Conservation (phyloP, 768 basidiomycete species). For the Mycena filopes region DNA sequence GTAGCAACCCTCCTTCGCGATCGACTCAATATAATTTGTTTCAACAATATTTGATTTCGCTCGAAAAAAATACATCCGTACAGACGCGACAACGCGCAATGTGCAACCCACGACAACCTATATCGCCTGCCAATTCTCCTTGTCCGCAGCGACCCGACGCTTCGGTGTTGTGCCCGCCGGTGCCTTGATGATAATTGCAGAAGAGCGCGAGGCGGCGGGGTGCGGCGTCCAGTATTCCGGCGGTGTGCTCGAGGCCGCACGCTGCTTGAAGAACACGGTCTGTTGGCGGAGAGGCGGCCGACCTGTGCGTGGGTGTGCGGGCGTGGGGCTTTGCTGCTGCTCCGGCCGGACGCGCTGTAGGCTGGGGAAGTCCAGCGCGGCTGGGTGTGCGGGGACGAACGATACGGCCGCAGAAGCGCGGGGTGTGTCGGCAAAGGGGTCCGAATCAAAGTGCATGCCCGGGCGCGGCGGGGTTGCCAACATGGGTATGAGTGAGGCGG, state of each 20-base stretch:
- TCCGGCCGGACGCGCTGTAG: slow-evolving; percentile 10
- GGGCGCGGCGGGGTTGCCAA: background rate
- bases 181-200: slow-evolving; percentile 28
- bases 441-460: slow-evolving; percentile 18
- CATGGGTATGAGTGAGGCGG: background rate
- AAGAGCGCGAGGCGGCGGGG: slow-evolving; percentile 27
- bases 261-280: slow-evolving; percentile 27
- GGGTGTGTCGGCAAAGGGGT: background rate
- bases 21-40: background rate
- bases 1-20: slow-evolving; percentile 20
- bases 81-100: background rate
- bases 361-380: slow-evolving; percentile 9
- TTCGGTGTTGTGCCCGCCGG: background rate
- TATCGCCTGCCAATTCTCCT: slow-evolving; percentile 21
- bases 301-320: background rate
- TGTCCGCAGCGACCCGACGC: slow-evolving; percentile 1
- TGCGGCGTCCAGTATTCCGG: slow-evolving; percentile 30
- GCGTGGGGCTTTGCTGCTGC: slow-evolving; percentile 31
- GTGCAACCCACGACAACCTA: background rate
- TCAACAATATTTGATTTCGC: background rate
- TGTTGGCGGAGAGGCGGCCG: slow-evolving; percentile 26
- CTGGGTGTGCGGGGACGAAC: slow-evolving; percentile 18
- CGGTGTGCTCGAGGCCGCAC: background rate
- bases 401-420: too few species aligned
- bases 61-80: background rate